These are phyloP conservation scores for Erigeron canadensis DNA, from an alignment of 129 eudicot species.

Conservation along the genomic window DNA sequence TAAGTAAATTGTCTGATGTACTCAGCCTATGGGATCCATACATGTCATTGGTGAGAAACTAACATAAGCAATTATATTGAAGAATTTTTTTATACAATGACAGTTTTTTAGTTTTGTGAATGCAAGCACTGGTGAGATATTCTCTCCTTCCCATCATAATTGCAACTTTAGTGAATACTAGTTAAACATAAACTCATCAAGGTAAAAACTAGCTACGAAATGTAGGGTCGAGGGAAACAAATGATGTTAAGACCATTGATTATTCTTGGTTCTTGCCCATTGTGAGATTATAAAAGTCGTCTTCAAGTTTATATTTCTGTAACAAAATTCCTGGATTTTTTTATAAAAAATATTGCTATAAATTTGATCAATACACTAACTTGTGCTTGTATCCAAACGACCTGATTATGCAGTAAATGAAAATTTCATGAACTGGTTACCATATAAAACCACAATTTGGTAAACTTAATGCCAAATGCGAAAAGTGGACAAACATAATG, in stretches of 20 bases:
- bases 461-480: neutral
- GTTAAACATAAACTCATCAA: neutral
- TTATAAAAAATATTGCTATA: neutral
- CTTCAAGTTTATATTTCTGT: neutral
- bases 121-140: neutral
- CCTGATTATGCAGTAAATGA: neutral
- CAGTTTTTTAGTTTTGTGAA: neutral
- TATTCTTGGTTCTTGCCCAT: slow-evolving; percentile 4
- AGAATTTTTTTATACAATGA: neutral
- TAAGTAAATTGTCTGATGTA: slow-evolving; percentile 71
- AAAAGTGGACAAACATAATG: neutral
- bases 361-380: neutral
- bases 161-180: neutral
- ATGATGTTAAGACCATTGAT: neutral
- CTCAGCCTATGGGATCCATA: slow-evolving; percentile 50
- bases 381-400: slow-evolving; percentile 5
- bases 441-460: slow-evolving; percentile 5
- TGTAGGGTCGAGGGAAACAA: slow-evolving; percentile 12
- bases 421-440: neutral
- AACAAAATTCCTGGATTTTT: neutral
- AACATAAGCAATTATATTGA: neutral
- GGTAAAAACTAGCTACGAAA: slow-evolving; percentile 7
- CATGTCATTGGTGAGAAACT: neutral
- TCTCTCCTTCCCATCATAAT: neutral
- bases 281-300: neutral